Evolutionary conservation across 768 basidiomycete species (phyloP), one percentile per base, ranked within the genome.

Genomic region (Phylloporus sp.): DNA sequence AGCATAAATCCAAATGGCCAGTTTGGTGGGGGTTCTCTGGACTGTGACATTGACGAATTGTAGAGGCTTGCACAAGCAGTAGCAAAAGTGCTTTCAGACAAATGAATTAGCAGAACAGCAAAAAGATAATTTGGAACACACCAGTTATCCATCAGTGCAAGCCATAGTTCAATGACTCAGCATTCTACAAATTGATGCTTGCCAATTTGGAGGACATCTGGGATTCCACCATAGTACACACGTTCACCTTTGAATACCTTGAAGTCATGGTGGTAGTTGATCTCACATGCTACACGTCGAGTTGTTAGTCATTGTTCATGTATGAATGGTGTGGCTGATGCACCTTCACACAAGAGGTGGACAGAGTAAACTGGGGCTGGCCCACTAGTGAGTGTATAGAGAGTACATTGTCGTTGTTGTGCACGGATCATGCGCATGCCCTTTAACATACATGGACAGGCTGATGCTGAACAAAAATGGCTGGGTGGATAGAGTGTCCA

Each of bases 191-290:
- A 52, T 7, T 55, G 53, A 31, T 55, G 53, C 15, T 51, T 40
- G 1, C 45, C n/a, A 10, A 53, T 29, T 18, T 53, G 52, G 8
- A 53, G 18, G 4, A 49, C 15, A 4, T 48, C 32, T 3, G 43
- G 43, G 7, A 49, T 22, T 1, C 43, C 36, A 3, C 36, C 53
- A 28, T 54, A 54, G 47, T 53, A 53, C 0, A 4, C 43, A 2
- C 5, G 35, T 2, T 43, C n/a, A 2, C 32, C 47, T 12, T 49
- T 44, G 47, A 13, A 22, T 2, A 53, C 35, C 23, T 49, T 38
- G 35, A 9, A 53, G 22, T 54, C 49, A 4, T 54, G 18, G 3
- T 54, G 47, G 13, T 54, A 54, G 5, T 54, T 54, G 3, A 49
- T 45, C 6, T 34, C 11, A 6, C 53, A 54, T 29, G 40, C 52